Base-by-base conservation (phyloP, 768 basidiomycete species). In the Macrocybe gigantea region DNA sequence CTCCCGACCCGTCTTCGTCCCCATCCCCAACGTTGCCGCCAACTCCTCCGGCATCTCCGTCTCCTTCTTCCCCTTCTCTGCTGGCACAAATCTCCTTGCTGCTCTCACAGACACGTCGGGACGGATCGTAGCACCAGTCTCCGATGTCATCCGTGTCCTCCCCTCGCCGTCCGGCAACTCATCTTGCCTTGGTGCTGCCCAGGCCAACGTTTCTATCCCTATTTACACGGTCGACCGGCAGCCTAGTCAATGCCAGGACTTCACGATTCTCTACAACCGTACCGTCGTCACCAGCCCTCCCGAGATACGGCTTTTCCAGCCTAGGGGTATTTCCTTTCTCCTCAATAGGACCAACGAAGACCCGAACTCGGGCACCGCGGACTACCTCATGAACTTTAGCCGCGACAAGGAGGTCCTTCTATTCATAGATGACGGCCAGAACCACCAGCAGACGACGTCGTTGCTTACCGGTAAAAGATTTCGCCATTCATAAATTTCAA, bases 21-120 rank as follows among this genome's bases (percentile, higher is more conserved):
- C 71, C 22, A 65, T 83, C 34, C 67, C 72, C 9, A 56, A 64
- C 40, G 58, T 65, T 41, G 50, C 60, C 11, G 60, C 63, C 15
- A 63, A 71, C 44, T 60, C 64, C 10, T 64, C 66, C 7, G 77
- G 77, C 1, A 65, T 75, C 11, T 60, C 60, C 31, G 64, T 82
- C 44, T 68, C 74, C 5, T 78, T 77, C 55, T 64, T 83, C 1
- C 82, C 82, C 5, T 64, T 81, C 13, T 51, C 69, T 2, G 74
- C 70, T 1, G 73, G 70, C 29, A 72, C 76, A 6, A 57, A 60
- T 10, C 82, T 83, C 49, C 55, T 85, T 37, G 78, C 80, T 6
- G 76, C 78, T 8, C 68, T 84, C 29, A 74, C 80, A 49, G 73
- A 78, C 56, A 60, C 61, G 0, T 49, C 51, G 4, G 77, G 74